Evolutionary conservation across 2,329 filamentous ascomycete species (phyloP).

Genomic region (Claviceps sp.): DNA sequence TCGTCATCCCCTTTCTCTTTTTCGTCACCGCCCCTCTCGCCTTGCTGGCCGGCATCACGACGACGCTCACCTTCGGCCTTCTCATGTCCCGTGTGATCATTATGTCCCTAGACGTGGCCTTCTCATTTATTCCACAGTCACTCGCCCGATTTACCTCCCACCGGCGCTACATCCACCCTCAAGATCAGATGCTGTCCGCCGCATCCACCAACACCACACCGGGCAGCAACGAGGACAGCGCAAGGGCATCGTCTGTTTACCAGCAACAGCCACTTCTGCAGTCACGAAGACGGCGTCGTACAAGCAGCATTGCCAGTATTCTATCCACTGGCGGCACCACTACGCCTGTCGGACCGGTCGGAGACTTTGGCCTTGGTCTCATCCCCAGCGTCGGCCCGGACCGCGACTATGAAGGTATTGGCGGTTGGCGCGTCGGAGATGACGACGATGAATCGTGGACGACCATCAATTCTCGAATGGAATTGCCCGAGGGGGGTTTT

Average conservation of each 20-base stretch:
- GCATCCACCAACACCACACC: conserved; percentile 9
- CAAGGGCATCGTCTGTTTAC: conserved; percentile 4
- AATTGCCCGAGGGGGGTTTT: conserved; percentile 30
- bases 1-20: conserved; percentile 49
- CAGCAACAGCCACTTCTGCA: conserved; percentile 7
- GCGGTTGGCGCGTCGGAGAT: conserved; percentile 38
- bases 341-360: conserved; percentile 21
- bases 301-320: conserved; percentile 19
- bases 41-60: conserved; percentile 50
- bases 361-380: conserved; percentile 26
- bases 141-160: conserved; percentile 28
- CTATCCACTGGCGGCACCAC: conserved; percentile 19
- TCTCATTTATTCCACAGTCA: conserved; percentile 43
- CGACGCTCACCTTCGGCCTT: conserved; percentile 45
- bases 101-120: conserved; percentile 49
- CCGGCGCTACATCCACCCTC: conserved; percentile 9
- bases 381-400: conserved; percentile 35
- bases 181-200: conserved; percentile 1
- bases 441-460: conserved; percentile 37
- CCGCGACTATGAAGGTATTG: conserved; percentile 46
- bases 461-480: conserved; percentile 37
- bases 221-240: conserved; percentile 10
- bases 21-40: conserved; percentile 50
- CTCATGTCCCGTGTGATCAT: conserved; percentile 46
- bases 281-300: conserved; percentile 20